Conservation (phyloP, 768 basidiomycete genomes). For the Lactarius sp. region DNA sequence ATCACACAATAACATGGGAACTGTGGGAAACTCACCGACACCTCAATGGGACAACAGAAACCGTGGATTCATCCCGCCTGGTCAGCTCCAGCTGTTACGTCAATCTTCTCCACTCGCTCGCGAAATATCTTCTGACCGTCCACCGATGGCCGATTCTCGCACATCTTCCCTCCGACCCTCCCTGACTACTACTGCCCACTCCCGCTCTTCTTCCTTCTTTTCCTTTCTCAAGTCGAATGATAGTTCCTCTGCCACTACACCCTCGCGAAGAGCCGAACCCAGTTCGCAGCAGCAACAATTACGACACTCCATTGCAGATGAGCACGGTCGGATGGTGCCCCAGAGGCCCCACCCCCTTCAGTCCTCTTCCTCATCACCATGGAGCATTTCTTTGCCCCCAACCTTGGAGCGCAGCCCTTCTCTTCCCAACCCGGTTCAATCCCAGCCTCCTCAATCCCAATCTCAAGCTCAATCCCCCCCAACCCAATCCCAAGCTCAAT, state of each 20-base stretch:
- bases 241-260: constrained; percentile 23
- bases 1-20: constrained; percentile 12
- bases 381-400: not conserved
- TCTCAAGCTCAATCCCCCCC: not conserved
- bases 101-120: constrained; percentile 30
- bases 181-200: constrained; percentile 35
- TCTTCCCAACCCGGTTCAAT: constrained; percentile 12
- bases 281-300: not conserved
- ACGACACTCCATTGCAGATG: constrained; percentile 11
- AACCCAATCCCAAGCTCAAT: not conserved
- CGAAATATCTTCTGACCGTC: constrained; percentile 22
- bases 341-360: not conserved
- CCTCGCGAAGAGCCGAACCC: constrained; percentile 15
- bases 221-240: constrained; percentile 46
- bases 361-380: not conserved
- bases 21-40: constrained; percentile 27
- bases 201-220: constrained; percentile 62
- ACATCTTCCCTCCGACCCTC: constrained; percentile 17
- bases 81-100: constrained; percentile 33
- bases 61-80: constrained; percentile 35
- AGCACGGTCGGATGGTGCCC: constrained; percentile 14
- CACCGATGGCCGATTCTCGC: constrained; percentile 15
- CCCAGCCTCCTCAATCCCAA: constrained; percentile 13
- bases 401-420: constrained; percentile 6
- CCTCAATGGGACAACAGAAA: constrained; percentile 38